Base-by-base conservation (phyloP, 1,139 yeast genomes). In the Pichia sp. region DNA sequence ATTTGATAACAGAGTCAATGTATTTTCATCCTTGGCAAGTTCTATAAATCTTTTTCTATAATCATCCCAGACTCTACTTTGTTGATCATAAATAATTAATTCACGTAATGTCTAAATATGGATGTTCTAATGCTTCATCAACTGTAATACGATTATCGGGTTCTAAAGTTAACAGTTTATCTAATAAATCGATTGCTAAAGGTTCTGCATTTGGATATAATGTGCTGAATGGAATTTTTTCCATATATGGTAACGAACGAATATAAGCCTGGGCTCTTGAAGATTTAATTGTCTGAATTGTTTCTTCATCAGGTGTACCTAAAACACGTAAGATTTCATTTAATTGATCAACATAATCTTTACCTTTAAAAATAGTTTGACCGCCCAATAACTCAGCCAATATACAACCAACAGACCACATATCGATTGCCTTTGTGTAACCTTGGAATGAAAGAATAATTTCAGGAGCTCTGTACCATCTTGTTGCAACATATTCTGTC, bases 401-500 rank as follows among this genome's bases (percentile, higher is more conserved):
- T 46, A 91, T 89, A 65, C 98, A 91, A 1, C 98, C 98, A 22
- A 89, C 94, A 0, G 96, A 86, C 98, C 98, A 91, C 41, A 91
- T 74, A 61, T 91, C 98, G 47, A 91, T 89, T 21, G 98, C 96
- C 65, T 87, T 88, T 6, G 96, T 84, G 64, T 91, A 91, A 48
- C 88, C 84, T 56, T 91, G 91, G 63, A 86, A 87, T 54, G 93
- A 80, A 43, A 91, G 72, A 91, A 91, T 91, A 62, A 91, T 87
- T 60, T 91, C 98, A 0, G 98, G 98, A 1, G 98, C 98, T 50
- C 98, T 70, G 63, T 91, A 91, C 97, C 98, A 91, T 59, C 97
- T 72, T 1, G 98, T 89, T 24, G 98, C 97, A 25, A 91, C 97
- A 61, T 91, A 91, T 60, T 91, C 98, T 0, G 98, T 91, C 71